Base-by-base conservation (phyloP, 2,329 filamentous ascomycete genomes). In the Penicillium sp. region DNA sequence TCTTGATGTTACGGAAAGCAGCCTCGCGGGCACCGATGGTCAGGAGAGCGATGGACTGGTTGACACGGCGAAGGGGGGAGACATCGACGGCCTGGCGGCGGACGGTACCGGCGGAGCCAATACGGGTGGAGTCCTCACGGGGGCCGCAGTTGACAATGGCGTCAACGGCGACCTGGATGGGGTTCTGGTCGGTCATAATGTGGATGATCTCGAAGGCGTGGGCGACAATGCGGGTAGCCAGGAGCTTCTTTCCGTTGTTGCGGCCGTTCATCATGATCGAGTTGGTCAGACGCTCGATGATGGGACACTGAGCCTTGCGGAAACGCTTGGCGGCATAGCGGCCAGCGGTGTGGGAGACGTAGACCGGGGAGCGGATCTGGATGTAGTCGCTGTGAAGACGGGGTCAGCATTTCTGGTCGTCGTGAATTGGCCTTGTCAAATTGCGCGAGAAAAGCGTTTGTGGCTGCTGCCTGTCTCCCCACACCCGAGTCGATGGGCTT, bases 241-340 rank as follows among this genome's bases (percentile, higher is more conserved):
- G 96, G 75, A 97, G 86, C 89, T 98, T 98, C 88, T 98, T 98
- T 80, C 93, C 93, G 88, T 96, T 98, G 89, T 98, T 98, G 81
- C 93, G 93, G 79, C 93, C 93, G 87, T 98, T 95, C 92, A 97
- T 97, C 95, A 98, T 98, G 76, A 98, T 87, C 55, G 93, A 97
- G 88, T 98, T 98, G 84, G 93, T 98, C 70, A 98, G 87, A 77
- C 93, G 92, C 88, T 98, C 93, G 75, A 98, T 96, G 86, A 98
- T 97, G 72, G 93, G 93, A 89, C 93, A 98, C 85, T 97, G 95
- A 76, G 95, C 93, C 87, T 98, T 98, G 83, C 93, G 89, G 89
- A 98, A 98, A 75, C 95, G 88, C 90, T 98, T 98, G 80, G 87
- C 84, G 74, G 93, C 93, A 85, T 95, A 98, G 75, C 91, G 89